These are phyloP conservation scores for Pseudogymnoascus verrucosus DNA, from an alignment of 2,329 filamentous ascomycete species.

Conservation along the genomic window DNA sequence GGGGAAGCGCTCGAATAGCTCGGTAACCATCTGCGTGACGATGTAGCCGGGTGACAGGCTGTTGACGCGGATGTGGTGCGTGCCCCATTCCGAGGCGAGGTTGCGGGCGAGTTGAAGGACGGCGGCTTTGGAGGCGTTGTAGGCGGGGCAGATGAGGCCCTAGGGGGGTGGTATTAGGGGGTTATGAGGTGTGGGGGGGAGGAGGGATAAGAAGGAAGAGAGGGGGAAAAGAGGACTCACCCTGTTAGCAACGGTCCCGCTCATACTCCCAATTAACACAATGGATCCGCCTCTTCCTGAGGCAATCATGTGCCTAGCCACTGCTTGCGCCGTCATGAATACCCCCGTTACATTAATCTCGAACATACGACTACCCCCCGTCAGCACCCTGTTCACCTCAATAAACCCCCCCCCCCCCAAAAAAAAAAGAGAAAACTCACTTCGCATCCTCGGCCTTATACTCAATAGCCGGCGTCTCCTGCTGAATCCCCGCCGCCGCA, in stretches of 20 bases:
- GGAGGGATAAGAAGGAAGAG: not conserved
- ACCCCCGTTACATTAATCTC: constrained; percentile 62
- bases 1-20: too few species aligned
- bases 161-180: too few species aligned
- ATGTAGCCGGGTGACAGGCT: too few species aligned
- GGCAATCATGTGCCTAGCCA: constrained; percentile 48
- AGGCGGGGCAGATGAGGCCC: too few species aligned
- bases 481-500: constrained; percentile 61
- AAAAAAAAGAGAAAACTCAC: not conserved
- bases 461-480: constrained; percentile 59
- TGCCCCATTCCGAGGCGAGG: too few species aligned
- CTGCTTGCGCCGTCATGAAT: constrained; percentile 62
- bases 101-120: too few species aligned
- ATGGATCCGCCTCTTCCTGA: constrained; percentile 37
- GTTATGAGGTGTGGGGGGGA: not conserved
- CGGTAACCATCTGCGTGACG: too few species aligned
- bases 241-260: constrained; percentile 40
- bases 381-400: constrained; percentile 30
- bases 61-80: too few species aligned
- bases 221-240: constrained; percentile 29
- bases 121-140: too few species aligned
- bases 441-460: constrained; percentile 44
- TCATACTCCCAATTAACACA: constrained; percentile 43
- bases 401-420: not conserved
- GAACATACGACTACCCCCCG: constrained; percentile 43